Percentiles rank a stretch among this genome's conserved stretches.
phyloP scores from a whole-genome alignment of 805 yeast genomes.

The Alloascoidea hylecoeti region DNA sequence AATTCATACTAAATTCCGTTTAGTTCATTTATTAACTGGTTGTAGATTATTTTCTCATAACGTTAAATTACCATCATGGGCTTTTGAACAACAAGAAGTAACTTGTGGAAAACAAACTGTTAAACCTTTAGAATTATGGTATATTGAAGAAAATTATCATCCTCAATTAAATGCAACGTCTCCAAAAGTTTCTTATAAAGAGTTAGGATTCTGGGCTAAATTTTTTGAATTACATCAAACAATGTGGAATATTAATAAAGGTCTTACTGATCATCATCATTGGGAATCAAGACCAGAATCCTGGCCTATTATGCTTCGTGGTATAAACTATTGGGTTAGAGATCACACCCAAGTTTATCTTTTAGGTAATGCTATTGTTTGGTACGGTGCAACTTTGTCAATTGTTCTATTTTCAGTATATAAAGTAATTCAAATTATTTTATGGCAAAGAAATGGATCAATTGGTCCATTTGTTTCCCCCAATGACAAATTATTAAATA shows the following conservation, averaged over 20 bases:
- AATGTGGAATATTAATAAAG: slow-evolving; percentile 91
- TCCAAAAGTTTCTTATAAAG: slow-evolving; percentile 43
- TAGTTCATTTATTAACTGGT: slow-evolving; percentile 71
- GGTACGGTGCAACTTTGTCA: slow-evolving; percentile 67
- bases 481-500: slow-evolving; percentile 38
- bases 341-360: slow-evolving; percentile 69
- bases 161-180: slow-evolving; percentile 57
- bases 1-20: slow-evolving; percentile 54
- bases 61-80: slow-evolving; percentile 94
- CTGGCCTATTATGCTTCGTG: slow-evolving; percentile 84
- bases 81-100: slow-evolving; percentile 78
- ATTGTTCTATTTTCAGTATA: slow-evolving; percentile 51
- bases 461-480: slow-evolving; percentile 15
- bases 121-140: slow-evolving; percentile 64
- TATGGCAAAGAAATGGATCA: slow-evolving; percentile 25
- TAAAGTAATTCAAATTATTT: slow-evolving; percentile 26
- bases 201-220: slow-evolving; percentile 47
- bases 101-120: slow-evolving; percentile 80
- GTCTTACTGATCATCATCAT: slow-evolving; percentile 79
- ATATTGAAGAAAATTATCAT: slow-evolving; percentile 40
- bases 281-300: slow-evolving; percentile 84
- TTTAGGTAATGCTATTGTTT: slow-evolving; percentile 81
- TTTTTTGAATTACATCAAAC: slow-evolving; percentile 79
- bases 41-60: slow-evolving; percentile 63
- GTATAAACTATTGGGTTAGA: slow-evolving; percentile 94